Conservation (phyloP, 352 stramenopile species). For the Pythium volutum region DNA sequence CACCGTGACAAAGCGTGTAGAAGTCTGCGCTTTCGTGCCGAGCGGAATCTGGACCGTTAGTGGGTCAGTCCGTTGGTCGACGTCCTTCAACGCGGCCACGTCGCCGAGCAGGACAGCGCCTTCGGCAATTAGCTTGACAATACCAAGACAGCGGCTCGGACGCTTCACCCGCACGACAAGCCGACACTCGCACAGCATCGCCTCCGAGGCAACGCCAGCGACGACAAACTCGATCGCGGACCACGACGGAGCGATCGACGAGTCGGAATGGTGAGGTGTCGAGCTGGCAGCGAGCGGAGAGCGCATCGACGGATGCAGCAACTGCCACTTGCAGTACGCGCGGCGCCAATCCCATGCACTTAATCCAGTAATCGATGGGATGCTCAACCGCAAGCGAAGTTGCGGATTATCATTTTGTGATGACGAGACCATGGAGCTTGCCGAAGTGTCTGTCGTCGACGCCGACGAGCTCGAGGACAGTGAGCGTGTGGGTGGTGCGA, state of each 20-base stretch:
- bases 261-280: conserved; percentile 4
- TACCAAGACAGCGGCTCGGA: conserved; percentile 18
- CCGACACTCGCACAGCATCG: conserved; percentile 12
- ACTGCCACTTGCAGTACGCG: conserved; percentile 13
- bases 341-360: conserved; percentile 12
- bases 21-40: neutral
- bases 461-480: neutral
- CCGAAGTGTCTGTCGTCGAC: neutral
- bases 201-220: neutral
- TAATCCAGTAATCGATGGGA: neutral
- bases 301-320: neutral
- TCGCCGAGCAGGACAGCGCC: neutral
- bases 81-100: neutral
- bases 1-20: neutral
- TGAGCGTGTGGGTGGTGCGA: neutral
- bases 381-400: neutral
- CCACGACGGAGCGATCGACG: conserved; percentile 6
- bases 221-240: conserved; percentile 1
- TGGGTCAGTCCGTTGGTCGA: neutral
- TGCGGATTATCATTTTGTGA: neutral
- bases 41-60: neutral
- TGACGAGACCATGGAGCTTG: neutral
- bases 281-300: neutral
- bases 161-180: conserved; percentile 10
- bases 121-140: conserved; percentile 12